Evolutionary conservation across 163 green algal species (phyloP).

Genomic region (Chlamydomonas reinhardtii): DNA sequence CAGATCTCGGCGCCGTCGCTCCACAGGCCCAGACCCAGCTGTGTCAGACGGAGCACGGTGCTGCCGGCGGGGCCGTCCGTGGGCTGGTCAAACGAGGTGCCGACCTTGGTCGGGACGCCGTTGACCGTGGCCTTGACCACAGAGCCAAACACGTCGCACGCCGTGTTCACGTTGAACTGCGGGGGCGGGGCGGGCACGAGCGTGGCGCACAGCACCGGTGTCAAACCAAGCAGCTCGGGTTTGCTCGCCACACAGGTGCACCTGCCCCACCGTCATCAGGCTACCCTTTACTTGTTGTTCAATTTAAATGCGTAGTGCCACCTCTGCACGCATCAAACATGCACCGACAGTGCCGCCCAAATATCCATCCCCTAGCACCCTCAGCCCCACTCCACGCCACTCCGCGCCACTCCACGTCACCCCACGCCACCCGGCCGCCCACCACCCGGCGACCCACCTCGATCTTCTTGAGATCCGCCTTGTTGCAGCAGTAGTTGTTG

Average conservation of each 20-base stretch:
- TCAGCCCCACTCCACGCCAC: neutral
- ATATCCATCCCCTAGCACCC: too few species aligned
- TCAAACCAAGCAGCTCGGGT: neutral
- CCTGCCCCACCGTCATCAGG: too few species aligned
- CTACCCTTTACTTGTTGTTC: too few species aligned
- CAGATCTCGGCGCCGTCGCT: conserved; percentile 32
- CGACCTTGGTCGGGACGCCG: conserved; percentile 1
- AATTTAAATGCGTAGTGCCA: too few species aligned
- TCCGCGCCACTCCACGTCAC: neutral
- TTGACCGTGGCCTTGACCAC: neutral
- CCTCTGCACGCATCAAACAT: too few species aligned
- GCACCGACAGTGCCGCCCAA: too few species aligned
- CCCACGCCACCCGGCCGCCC: too few species aligned
- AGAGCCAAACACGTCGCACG: neutral
- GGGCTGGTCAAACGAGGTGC: neutral
- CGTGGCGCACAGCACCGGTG: neutral
- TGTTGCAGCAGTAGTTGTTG: neutral
- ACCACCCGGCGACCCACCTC: conserved; percentile 12
- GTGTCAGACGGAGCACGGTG: neutral
- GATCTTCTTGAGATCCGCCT: conserved; percentile 21
- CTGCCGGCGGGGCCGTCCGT: neutral
- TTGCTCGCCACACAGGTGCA: too few species aligned
- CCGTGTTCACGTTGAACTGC: conserved; percentile 1
- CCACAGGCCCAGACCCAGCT: conserved; percentile 9
- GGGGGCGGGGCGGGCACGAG: too few species aligned